These are phyloP conservation scores for Coniferiporia weirii DNA, from an alignment of 1,284 basidiomycete genomes.

Conservation along the genomic window DNA sequence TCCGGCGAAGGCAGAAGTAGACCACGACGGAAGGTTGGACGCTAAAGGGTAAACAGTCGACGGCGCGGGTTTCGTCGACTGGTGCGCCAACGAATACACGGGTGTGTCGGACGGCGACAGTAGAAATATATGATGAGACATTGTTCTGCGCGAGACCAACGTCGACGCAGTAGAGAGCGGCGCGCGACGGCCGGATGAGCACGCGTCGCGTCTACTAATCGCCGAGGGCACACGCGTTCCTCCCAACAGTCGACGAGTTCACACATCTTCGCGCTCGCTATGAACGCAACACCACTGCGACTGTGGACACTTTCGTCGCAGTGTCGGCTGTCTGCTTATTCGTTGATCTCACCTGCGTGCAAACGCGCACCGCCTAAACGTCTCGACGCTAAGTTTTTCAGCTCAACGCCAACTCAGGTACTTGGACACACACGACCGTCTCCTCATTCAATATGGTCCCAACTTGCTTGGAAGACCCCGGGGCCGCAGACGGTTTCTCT, in stretches of 20 bases:
- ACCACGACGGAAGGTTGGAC: slow-evolving; percentile 79
- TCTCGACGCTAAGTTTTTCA: slow-evolving; percentile 6
- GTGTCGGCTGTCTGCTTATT: background rate
- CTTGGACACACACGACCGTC: background rate
- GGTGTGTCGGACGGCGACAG: slow-evolving; percentile 80
- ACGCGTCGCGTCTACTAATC: background rate
- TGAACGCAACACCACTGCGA: background rate
- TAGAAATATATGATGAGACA: slow-evolving; percentile 82
- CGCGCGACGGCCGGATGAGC: background rate
- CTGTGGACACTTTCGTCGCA: background rate
- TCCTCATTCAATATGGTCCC: background rate
- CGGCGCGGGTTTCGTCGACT: slow-evolving; percentile 65
- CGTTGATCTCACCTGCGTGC: background rate
- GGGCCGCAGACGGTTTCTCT: background rate
- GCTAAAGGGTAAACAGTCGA: slow-evolving; percentile 60
- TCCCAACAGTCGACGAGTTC: too few relatives aligned
- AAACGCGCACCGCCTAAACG: background rate
- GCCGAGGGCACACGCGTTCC: too few relatives aligned
- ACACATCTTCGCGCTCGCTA: background rate
- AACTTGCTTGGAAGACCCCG: background rate
- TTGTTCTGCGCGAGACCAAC: slow-evolving; percentile 26
- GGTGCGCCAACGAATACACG: slow-evolving; percentile 73
- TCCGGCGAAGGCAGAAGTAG: slow-evolving; percentile 79
- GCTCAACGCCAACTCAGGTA: background rate
- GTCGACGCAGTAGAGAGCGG: background rate